phyloP scores from a whole-genome alignment of 495 filamentous ascomycete species.

The Astrocystis sublimbata region DNA sequence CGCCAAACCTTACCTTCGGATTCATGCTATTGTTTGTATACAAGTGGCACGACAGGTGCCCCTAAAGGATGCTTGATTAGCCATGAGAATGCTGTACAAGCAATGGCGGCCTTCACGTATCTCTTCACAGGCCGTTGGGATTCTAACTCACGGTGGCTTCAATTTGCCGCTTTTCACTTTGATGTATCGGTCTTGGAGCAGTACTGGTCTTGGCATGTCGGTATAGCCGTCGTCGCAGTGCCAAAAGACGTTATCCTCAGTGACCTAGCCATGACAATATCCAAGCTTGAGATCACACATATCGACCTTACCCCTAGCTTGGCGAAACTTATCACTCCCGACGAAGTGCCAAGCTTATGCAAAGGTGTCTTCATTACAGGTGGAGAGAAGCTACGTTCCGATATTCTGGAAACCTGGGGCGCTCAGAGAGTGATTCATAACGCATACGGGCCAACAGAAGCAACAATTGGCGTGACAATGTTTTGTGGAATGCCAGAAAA shows the following conservation, averaged over 20 bases:
- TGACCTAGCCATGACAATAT: constrained; percentile 70
- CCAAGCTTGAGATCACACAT: constrained; percentile 74
- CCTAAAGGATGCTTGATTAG: constrained; percentile 78
- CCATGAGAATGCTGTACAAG: constrained; percentile 73
- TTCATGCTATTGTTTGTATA: constrained; percentile 74
- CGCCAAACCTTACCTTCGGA: constrained; percentile 43
- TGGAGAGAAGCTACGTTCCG: constrained; percentile 69
- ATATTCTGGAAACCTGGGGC: constrained; percentile 73
- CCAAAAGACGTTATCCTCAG: constrained; percentile 77
- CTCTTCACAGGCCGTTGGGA: constrained; percentile 71
- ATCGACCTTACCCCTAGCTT: constrained; percentile 78
- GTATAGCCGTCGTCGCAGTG: constrained; percentile 75
- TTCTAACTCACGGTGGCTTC: constrained; percentile 69
- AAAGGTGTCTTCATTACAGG: constrained; percentile 76
- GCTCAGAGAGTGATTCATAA: constrained; percentile 67
- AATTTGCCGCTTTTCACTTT: constrained; percentile 88
- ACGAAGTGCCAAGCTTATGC: constrained; percentile 67
- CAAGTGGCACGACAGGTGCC: constrained; percentile 77
- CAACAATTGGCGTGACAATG: constrained; percentile 85
- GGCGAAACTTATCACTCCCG: constrained; percentile 59
- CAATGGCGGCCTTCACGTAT: constrained; percentile 71
- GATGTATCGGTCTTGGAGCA: constrained; percentile 87
- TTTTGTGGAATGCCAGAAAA: constrained; percentile 68
- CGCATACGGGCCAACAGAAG: constrained; percentile 82
- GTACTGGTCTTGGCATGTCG: constrained; percentile 86